Conservation (phyloP, 2,329 filamentous ascomycete genomes). For the Fusarium domesticum region DNA sequence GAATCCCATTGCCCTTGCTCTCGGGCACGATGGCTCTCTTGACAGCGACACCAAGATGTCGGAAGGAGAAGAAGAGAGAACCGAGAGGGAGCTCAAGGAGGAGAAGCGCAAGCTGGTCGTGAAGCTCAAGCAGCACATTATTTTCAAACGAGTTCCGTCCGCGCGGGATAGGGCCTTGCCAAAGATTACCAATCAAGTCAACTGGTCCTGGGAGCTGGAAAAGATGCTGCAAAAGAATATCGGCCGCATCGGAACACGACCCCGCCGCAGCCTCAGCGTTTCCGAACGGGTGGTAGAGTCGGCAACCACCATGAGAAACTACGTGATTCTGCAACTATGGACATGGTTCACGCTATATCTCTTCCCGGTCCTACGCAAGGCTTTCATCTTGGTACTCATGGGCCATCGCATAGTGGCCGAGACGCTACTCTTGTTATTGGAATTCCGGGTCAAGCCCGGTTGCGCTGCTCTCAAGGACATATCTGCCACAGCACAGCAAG, state of each 20-base stretch:
- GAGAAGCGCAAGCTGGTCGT: slow-evolving; percentile 68
- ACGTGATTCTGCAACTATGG: slow-evolving; percentile 65
- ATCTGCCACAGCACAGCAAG: slow-evolving; percentile 93
- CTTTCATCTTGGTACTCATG: slow-evolving; percentile 76
- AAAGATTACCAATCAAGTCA: slow-evolving; percentile 87
- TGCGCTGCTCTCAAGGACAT: slow-evolving; percentile 89
- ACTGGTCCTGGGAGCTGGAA: slow-evolving; percentile 90
- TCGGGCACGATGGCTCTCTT: slow-evolving; percentile 66
- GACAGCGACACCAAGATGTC: slow-evolving; percentile 40
- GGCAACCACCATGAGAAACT: slow-evolving; percentile 79
- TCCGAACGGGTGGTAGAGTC: slow-evolving; percentile 93
- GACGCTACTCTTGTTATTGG: slow-evolving; percentile 70
- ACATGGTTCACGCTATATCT: slow-evolving; percentile 70
- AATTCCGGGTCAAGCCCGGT: slow-evolving; percentile 77
- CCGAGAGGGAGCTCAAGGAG: slow-evolving; percentile 56
- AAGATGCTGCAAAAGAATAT: slow-evolving; percentile 85
- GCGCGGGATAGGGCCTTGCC: slow-evolving; percentile 78
- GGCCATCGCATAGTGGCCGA: slow-evolving; percentile 80
- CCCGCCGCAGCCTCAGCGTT: slow-evolving; percentile 83
- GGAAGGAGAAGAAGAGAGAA: slow-evolving; percentile 70
- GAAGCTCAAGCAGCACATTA: slow-evolving; percentile 85
- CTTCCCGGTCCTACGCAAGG: slow-evolving; percentile 69
- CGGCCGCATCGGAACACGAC: slow-evolving; percentile 74
- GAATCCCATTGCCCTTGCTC: slow-evolving; percentile 79
- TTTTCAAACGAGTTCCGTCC: slow-evolving; percentile 71